Percentiles rank a stretch among this genome's conserved stretches.
phyloP scores from a whole-genome alignment of 1,139 yeast genomes.

The Zygoascus sp. region DNA sequence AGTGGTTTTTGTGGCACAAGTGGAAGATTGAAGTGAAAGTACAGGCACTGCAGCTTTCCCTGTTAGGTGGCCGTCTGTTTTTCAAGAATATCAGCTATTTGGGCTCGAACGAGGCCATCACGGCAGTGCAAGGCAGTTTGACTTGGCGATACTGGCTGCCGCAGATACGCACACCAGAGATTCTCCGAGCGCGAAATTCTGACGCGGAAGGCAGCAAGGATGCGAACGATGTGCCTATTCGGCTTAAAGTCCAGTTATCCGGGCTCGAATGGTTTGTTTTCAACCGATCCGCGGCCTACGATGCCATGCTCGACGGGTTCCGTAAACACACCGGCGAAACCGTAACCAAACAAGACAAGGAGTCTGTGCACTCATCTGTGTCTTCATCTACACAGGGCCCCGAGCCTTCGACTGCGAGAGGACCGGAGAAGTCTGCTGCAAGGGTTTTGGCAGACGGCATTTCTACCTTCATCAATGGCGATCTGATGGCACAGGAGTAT shows the following conservation, averaged over 20 bases:
- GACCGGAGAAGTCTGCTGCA: neutral
- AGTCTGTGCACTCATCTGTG: neutral
- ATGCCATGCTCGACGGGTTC: constrained; percentile 46
- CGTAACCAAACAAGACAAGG: neutral
- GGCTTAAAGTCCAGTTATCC: constrained; percentile 56
- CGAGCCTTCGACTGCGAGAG: neutral
- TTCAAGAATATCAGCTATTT: constrained; percentile 70
- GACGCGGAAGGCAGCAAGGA: constrained; percentile 21
- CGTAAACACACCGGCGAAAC: neutral
- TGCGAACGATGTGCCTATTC: constrained; percentile 52
- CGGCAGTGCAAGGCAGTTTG: constrained; percentile 63
- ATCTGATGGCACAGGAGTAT: constrained; percentile 1
- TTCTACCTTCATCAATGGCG: neutral
- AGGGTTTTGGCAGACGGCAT: neutral
- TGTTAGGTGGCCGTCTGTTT: constrained; percentile 76
- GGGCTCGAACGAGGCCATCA: constrained; percentile 64
- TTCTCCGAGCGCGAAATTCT: constrained; percentile 12
- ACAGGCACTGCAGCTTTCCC: constrained; percentile 69
- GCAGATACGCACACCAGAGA: constrained; percentile 31
- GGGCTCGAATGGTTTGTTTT: constrained; percentile 82
- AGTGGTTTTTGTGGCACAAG: constrained; percentile 60
- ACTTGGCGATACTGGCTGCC: constrained; percentile 91
- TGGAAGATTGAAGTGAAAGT: constrained; percentile 54
- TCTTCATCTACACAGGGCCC: neutral
- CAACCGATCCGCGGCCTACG: constrained; percentile 75